phyloP scores from a whole-genome alignment of 495 filamentous ascomycete species.

The Penicillium maclennaniae region DNA sequence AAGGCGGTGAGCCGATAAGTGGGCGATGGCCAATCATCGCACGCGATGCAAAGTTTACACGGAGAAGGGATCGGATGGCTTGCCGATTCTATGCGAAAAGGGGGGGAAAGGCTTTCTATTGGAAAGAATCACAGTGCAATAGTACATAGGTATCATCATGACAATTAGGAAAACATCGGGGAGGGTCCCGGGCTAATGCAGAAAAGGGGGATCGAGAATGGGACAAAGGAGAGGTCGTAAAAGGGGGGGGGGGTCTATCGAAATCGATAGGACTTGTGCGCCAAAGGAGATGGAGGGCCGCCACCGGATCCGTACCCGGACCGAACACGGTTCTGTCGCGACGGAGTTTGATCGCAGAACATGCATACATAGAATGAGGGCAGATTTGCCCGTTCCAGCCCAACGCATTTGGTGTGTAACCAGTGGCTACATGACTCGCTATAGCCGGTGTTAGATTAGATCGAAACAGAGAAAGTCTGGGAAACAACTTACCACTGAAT shows the following conservation, averaged over 20 bases:
- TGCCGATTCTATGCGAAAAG: slow-evolving; percentile 3
- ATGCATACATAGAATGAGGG: slow-evolving; percentile 77
- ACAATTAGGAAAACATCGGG: slow-evolving; percentile 22
- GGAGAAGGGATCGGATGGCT: not conserved
- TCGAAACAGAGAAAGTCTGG: slow-evolving; percentile 10
- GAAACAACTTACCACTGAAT: slow-evolving; percentile 68
- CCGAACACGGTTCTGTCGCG: slow-evolving; percentile 60
- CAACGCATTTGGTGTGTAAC: slow-evolving; percentile 77
- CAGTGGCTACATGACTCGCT: slow-evolving; percentile 86
- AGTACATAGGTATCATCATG: slow-evolving; percentile 37
- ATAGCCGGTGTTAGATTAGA: not conserved
- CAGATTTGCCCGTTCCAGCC: slow-evolving; percentile 59
- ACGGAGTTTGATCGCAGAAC: slow-evolving; percentile 73
- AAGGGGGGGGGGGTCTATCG: slow-evolving; percentile 26
- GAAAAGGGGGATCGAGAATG: slow-evolving; percentile 10
- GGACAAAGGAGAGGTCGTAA: slow-evolving; percentile 24
- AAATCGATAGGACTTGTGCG: slow-evolving; percentile 61
- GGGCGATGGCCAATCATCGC: slow-evolving; percentile 23
- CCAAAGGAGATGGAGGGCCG: slow-evolving; percentile 55
- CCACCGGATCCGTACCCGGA: slow-evolving; percentile 46
- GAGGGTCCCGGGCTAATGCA: slow-evolving; percentile 23
- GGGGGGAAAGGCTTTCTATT: not conserved
- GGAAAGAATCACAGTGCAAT: slow-evolving; percentile 4
- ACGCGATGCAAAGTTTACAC: not conserved
- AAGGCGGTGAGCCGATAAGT: slow-evolving; percentile 45